phyloP scores from a whole-genome alignment of 768 basidiomycete species.

The Panaeolus cyanescens region DNA sequence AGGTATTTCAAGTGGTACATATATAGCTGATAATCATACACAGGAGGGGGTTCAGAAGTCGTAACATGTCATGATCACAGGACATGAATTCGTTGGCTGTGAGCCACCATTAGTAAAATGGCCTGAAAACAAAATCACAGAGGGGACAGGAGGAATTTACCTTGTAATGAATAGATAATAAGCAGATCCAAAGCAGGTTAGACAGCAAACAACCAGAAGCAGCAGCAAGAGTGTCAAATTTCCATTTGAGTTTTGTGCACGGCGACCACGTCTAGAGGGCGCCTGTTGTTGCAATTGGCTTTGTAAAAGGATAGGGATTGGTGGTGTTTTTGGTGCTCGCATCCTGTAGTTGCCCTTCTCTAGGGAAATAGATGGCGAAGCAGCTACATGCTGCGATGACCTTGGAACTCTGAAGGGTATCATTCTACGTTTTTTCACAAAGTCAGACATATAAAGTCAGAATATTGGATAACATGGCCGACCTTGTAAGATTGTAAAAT shows the following conservation, averaged over 20 bases:
- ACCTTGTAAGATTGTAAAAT: not conserved
- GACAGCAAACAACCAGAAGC: slow-evolving; percentile 46
- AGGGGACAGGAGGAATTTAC: slow-evolving; percentile 42
- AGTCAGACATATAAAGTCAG: not conserved
- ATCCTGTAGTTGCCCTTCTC: slow-evolving; percentile 71
- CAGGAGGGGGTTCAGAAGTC: too few species aligned
- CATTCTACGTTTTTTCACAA: slow-evolving; percentile 17
- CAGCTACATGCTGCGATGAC: slow-evolving; percentile 25
- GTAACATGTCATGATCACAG: slow-evolving; percentile 11
- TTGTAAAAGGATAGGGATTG: slow-evolving; percentile 16
- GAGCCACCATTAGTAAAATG: slow-evolving; percentile 28
- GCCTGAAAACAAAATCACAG: slow-evolving; percentile 12
- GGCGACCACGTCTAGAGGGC: not conserved
- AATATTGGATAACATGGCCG: not conserved
- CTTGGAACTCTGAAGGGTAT: slow-evolving; percentile 25
- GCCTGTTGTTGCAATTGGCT: not conserved
- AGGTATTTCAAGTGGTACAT: too few species aligned
- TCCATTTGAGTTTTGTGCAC: slow-evolving; percentile 18
- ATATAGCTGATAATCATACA: slow-evolving; percentile 12
- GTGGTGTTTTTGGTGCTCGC: slow-evolving; percentile 39
- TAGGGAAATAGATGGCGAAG: slow-evolving; percentile 64
- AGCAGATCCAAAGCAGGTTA: slow-evolving; percentile 58
- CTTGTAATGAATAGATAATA: slow-evolving; percentile 68
- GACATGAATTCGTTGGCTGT: slow-evolving; percentile 23
- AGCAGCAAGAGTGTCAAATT: slow-evolving; percentile 43